These are phyloP conservation scores for Chloranthus sessilifolius DNA, from an alignment of 164 flowering plant species.

Conservation along the genomic window DNA sequence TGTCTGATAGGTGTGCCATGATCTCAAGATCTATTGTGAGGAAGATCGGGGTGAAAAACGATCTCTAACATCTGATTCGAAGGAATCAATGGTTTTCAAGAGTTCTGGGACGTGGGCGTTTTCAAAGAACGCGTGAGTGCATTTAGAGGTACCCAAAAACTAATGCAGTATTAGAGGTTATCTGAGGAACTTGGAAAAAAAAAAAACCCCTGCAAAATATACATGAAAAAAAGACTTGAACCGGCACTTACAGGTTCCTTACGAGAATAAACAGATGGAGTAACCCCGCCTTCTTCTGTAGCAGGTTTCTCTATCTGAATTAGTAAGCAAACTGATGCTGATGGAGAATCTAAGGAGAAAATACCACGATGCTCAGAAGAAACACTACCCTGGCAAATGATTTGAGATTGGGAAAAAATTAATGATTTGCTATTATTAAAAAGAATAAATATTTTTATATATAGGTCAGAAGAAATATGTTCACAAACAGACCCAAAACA, in stretches of 20 bases:
- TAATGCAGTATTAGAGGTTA: too few species aligned
- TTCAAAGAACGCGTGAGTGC: too few species aligned
- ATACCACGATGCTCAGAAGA: slow-evolving; percentile 54
- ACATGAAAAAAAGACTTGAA: not conserved
- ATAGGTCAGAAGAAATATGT: not conserved
- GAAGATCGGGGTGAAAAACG: too few species aligned
- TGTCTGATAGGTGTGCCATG: too few species aligned
- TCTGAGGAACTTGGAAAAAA: not conserved
- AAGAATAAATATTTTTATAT: too few species aligned
- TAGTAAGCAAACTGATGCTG: slow-evolving; percentile 85
- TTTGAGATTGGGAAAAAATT: slow-evolving; percentile 5
- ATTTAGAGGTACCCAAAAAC: too few species aligned
- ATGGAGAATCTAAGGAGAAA: slow-evolving; percentile 88
- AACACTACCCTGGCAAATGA: slow-evolving; percentile 38
- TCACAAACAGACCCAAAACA: not conserved
- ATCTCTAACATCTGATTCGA: too few species aligned
- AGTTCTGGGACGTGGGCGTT: too few species aligned
- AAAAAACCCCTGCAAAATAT: not conserved
- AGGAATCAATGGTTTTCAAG: too few species aligned
- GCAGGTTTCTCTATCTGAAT: slow-evolving; percentile 92
- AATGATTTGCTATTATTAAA: not conserved
- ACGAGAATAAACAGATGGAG: slow-evolving; percentile 93
- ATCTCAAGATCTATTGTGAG: too few species aligned
- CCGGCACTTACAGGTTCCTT: slow-evolving; percentile 96
- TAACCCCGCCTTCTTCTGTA: slow-evolving; percentile 91